A percentile compares a stretch with the other conserved stretches of the same genome.
Evolutionary conservation across 305 asterid species (phyloP).

Genomic region (Fraxinus baroniana): DNA sequence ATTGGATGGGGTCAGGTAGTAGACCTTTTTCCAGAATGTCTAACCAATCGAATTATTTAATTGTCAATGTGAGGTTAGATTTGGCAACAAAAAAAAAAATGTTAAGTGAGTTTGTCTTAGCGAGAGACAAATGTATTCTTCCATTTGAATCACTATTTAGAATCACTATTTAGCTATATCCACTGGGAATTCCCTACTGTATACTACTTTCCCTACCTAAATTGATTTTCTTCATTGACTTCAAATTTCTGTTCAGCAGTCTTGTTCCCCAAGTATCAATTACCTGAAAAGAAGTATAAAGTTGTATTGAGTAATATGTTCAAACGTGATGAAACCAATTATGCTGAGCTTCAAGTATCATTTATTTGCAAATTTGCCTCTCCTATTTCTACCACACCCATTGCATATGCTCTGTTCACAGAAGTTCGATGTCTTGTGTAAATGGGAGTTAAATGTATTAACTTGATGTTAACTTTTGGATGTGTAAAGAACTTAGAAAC

Average conservation of each 20-base stretch:
- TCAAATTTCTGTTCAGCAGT: not conserved
- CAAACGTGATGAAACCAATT: not conserved
- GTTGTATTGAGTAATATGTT: not conserved
- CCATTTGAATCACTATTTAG: not conserved
- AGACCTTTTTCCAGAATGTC: not conserved
- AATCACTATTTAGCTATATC: not conserved
- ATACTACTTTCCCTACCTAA: not conserved
- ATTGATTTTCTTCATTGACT: not conserved
- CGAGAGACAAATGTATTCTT: not conserved
- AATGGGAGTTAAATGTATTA: not conserved
- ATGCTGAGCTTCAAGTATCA: not conserved
- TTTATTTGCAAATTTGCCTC: not conserved
- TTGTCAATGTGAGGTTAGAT: not conserved
- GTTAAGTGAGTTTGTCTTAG: not conserved
- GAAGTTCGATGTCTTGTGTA: not conserved
- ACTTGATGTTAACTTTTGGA: slow-evolving; percentile 9
- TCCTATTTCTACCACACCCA: not conserved
- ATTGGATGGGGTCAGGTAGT: slow-evolving; percentile 99
- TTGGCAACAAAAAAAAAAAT: not conserved
- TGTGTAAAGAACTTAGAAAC: not conserved
- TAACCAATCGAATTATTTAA: not conserved
- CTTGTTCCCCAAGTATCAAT: not conserved
- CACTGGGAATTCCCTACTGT: not conserved
- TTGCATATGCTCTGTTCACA: not conserved
- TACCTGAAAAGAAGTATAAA: not conserved